phyloP scores from a whole-genome alignment of 2,329 filamentous ascomycete genomes.

The Eutypa lata region DNA sequence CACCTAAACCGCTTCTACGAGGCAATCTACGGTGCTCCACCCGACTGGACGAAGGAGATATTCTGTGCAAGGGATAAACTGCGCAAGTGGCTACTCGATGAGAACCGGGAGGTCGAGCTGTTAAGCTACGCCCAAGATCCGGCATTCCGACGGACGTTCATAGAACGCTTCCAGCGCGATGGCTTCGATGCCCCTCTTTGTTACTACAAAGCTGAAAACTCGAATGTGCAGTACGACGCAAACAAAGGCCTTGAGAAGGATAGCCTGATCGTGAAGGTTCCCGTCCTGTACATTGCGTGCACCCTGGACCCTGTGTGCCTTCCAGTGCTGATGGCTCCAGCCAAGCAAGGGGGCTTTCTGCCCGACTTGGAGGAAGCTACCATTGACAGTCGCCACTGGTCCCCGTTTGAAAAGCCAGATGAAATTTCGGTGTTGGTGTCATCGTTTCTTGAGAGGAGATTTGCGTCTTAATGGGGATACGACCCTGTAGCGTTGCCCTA shows the following conservation, averaged over 20 bases:
- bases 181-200: constrained; percentile 26
- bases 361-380: constrained; percentile 21
- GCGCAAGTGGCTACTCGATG: constrained; percentile 20
- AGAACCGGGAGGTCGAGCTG: constrained; percentile 16
- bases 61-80: constrained; percentile 35
- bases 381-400: constrained; percentile 28
- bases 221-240: constrained; percentile 16
- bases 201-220: constrained; percentile 23
- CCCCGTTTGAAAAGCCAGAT: constrained; percentile 24
- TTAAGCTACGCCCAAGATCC: constrained; percentile 19
- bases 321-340: constrained; percentile 13
- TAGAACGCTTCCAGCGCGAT: constrained; percentile 20
- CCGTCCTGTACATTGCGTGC: constrained; percentile 24
- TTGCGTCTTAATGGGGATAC: not conserved
- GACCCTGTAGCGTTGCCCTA: too few species aligned
- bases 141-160: constrained; percentile 21
- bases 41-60: constrained; percentile 30
- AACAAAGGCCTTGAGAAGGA: constrained; percentile 15
- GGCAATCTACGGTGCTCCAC: constrained; percentile 28
- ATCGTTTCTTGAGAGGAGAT: constrained; percentile 7
- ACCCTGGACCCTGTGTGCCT: constrained; percentile 24
- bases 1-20: constrained; percentile 36
- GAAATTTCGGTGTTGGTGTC: constrained; percentile 6
- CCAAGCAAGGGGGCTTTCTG: constrained; percentile 19
- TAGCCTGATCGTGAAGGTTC: constrained; percentile 19